Evolutionary conservation across 805 yeast genomes (phyloP), one percentile per base, ranked within the genome.

Genomic region (Candida maltosa): DNA sequence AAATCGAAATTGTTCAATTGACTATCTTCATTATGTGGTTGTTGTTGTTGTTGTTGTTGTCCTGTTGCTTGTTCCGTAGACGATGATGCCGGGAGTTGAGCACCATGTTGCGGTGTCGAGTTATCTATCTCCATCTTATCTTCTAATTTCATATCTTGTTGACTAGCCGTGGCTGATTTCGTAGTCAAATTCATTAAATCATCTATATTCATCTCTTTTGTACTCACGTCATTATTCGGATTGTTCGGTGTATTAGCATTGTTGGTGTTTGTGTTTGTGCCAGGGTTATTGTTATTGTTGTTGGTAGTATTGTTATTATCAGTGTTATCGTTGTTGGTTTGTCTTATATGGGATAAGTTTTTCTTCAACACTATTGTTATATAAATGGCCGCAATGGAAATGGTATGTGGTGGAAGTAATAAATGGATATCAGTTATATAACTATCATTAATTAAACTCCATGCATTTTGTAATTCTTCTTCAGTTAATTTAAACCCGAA

Each of bases 371-470:
- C 78, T 1, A 87, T 63, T 0, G 95, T 81, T 36, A 89, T 69
- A 58, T 87, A 88, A n/a, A 89, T 62, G 8, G 96, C 76, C 0
- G 93, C 77, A 26, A 83, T 60, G 3, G 97, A 95, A 6, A 89
- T 74, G 8, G 88, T 76, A 60, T 89, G 96, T 0, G 98, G 98
- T 0, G 97, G 91, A 44, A 77, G 81, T 11, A 89, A 54, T 31
- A 93, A 58, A 38, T 87, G 91, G 12, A 86, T 64, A 55, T 93
- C 97, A 1, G 96, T 87, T 29, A 87, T 80, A 56, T 84, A 89
- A 43, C 89, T 77, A 54, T 91, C 97, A 56, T 88, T 93, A 24
- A 93, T 74, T 33, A 89, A 69, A 1, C 94, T 83, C 97, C 97
- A 93, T 7, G 86, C 70, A 29, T 84, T 78, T 51, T 91, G 96